A percentile compares a stretch with the other conserved stretches of the same genome.
These are phyloP conservation scores for Phytophthora lateralis DNA, from an alignment of 352 stramenopile species.

Conservation along the genomic window DNA sequence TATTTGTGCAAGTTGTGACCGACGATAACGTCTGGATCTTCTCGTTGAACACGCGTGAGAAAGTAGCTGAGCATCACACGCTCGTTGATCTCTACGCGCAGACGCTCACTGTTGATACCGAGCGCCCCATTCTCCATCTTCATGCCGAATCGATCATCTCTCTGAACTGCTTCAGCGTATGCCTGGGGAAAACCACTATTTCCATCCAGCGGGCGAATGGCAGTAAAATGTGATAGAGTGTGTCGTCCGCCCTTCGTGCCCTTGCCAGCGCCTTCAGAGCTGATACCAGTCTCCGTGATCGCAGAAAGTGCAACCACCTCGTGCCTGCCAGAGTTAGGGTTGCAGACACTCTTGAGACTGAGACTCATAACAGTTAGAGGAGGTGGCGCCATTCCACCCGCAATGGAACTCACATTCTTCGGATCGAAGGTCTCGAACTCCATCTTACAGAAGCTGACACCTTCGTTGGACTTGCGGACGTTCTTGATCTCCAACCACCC, in stretches of 20 bases:
- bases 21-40: conserved; percentile 99
- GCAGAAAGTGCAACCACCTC: conserved; percentile 93
- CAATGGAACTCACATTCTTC: conserved; percentile 90
- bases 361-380: conserved; percentile 96
- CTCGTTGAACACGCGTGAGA: conserved; percentile 90
- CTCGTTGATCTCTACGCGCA: conserved; percentile 83
- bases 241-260: conserved; percentile 42
- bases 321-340: conserved; percentile 95
- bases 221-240: conserved; percentile 79
- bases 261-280: conserved; percentile 54
- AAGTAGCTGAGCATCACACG: conserved; percentile 89
- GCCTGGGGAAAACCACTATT: conserved; percentile 64
- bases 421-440: conserved; percentile 94
- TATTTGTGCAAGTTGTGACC: conserved; percentile 99
- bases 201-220: conserved; percentile 75
- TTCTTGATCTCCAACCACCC: conserved; percentile 97
- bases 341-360: conserved; percentile 98
- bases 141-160: conserved; percentile 68
- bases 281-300: conserved; percentile 81
- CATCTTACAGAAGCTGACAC: conserved; percentile 92
- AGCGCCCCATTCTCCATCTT: conserved; percentile 38
- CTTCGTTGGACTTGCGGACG: conserved; percentile 72
- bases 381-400: conserved; percentile 75
- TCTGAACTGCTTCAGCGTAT: conserved; percentile 57
- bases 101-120: conserved; percentile 51